These are phyloP conservation scores for Ustilago nuda DNA, from an alignment of 1,284 basidiomycete species.

Conservation along the genomic window DNA sequence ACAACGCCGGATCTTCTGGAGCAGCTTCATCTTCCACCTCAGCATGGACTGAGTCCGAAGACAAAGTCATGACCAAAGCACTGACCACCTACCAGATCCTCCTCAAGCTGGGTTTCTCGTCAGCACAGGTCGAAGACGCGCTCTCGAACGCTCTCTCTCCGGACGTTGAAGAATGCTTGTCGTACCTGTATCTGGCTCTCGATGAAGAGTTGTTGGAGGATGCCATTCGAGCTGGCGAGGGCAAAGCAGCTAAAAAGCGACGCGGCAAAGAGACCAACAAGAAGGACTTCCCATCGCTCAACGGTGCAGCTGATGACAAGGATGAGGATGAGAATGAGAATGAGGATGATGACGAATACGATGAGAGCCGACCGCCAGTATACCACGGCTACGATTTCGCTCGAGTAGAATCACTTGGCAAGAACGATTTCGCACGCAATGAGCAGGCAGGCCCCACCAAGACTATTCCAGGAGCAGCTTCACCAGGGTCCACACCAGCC, in stretches of 20 bases:
- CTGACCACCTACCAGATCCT: slow-evolving; percentile 85
- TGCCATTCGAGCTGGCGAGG: slow-evolving; percentile 71
- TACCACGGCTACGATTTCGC: slow-evolving; percentile 54
- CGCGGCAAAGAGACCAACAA: slow-evolving; percentile 27
- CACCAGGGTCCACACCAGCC: slow-evolving; percentile 6
- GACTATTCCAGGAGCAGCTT: slow-evolving; percentile 26
- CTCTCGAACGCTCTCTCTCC: slow-evolving; percentile 75
- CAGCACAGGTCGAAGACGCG: slow-evolving; percentile 79
- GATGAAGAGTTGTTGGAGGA: slow-evolving; percentile 76
- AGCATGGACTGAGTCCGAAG: slow-evolving; percentile 41
- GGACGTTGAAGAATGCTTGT: slow-evolving; percentile 89
- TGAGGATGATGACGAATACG: slow-evolving; percentile 45
- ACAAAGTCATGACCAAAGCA: slow-evolving; percentile 78
- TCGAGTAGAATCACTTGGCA: slow-evolving; percentile 38
- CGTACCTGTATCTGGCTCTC: slow-evolving; percentile 56
- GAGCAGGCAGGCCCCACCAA: slow-evolving; percentile 15
- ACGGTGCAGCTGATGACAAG: slow-evolving; percentile 26
- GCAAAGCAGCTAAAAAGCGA: slow-evolving; percentile 63
- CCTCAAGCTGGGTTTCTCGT: slow-evolving; percentile 83
- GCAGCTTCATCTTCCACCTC: slow-evolving; percentile 20
- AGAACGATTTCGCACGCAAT: slow-evolving; percentile 32
- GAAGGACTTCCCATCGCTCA: slow-evolving; percentile 23
- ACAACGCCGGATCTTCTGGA: slow-evolving; percentile 8
- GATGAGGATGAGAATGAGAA: too few relatives aligned
- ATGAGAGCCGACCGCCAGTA: slow-evolving; percentile 56